A percentile compares a stretch with the other conserved stretches of the same genome.
phyloP scores from a whole-genome alignment of 352 stramenopile species.

The Pythium oligandrum region DNA sequence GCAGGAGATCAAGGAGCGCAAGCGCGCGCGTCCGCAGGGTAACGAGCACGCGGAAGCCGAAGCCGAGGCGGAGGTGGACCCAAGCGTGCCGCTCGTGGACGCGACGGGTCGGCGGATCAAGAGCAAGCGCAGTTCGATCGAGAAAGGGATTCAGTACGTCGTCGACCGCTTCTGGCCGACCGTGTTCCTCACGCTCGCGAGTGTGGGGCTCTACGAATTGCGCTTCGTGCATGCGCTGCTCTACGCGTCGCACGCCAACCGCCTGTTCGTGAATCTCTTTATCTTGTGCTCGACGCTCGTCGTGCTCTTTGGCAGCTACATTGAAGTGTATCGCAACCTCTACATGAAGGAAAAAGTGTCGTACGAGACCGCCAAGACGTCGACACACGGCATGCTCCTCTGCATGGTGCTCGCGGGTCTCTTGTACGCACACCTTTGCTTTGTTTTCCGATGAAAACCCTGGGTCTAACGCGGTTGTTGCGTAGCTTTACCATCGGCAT shows the following conservation, averaged over 20 bases:
- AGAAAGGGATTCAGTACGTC: slow-evolving; percentile 37
- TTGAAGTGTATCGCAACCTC: slow-evolving; percentile 66
- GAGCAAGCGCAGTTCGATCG: slow-evolving; percentile 17
- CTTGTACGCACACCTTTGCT: slow-evolving; percentile 25
- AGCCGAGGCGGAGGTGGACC: slow-evolving; percentile 35
- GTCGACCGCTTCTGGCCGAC: slow-evolving; percentile 53
- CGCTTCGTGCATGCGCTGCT: slow-evolving; percentile 56
- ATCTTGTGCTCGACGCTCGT: slow-evolving; percentile 48
- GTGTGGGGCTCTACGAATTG: slow-evolving; percentile 49
- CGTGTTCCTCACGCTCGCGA: slow-evolving; percentile 48
- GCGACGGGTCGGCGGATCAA: slow-evolving; percentile 2
- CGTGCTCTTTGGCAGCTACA: slow-evolving; percentile 58
- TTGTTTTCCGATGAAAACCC: no score
- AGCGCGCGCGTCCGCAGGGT: slow-evolving; percentile 10
- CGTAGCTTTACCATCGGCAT: slow-evolving; percentile 63
- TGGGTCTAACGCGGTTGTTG: not conserved
- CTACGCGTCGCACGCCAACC: slow-evolving; percentile 42
- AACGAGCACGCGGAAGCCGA: slow-evolving; percentile 14
- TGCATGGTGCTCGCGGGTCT: slow-evolving; percentile 53
- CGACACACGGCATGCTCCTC: slow-evolving; percentile 62
- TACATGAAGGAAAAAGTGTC: slow-evolving; percentile 49
- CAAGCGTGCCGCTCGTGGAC: slow-evolving; percentile 14
- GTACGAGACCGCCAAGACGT: slow-evolving; percentile 56
- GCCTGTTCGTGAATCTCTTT: slow-evolving; percentile 45
- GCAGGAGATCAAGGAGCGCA: slow-evolving; percentile 51